Percentiles rank a stretch among this genome's conserved stretches.
phyloP scores from a whole-genome alignment of 2,329 filamentous ascomycete genomes.

The Trichoderma sp. region DNA sequence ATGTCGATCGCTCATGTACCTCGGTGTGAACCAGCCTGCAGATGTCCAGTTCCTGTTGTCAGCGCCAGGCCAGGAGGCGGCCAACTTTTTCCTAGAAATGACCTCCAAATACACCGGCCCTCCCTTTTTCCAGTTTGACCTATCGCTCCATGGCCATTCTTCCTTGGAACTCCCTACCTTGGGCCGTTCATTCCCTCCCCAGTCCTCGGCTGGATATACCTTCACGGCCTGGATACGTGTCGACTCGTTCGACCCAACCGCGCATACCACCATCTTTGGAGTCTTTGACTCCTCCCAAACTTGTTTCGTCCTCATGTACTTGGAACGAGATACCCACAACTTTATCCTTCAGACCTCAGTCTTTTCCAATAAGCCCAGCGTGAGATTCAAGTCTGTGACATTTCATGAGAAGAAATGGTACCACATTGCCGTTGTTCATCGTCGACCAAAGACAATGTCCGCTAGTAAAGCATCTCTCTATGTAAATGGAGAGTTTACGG shows the following conservation, averaged over 20 bases:
- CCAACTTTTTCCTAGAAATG: slow-evolving; percentile 72
- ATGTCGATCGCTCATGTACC: slow-evolving; percentile 67
- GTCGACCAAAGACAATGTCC: slow-evolving; percentile 71
- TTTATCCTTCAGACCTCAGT: slow-evolving; percentile 97
- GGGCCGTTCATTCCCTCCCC: slow-evolving; percentile 80
- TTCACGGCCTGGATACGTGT: slow-evolving; percentile 87
- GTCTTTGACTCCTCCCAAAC: slow-evolving; percentile 90
- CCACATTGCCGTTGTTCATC: slow-evolving; percentile 87
- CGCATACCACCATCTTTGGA: slow-evolving; percentile 94
- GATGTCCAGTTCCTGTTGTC: slow-evolving; percentile 76
- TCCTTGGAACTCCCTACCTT: slow-evolving; percentile 89
- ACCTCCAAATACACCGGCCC: slow-evolving; percentile 75
- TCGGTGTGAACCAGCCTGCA: slow-evolving; percentile 78
- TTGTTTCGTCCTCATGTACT: slow-evolving; percentile 90
- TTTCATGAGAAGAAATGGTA: slow-evolving; percentile 86
- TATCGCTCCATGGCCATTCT: slow-evolving; percentile 83
- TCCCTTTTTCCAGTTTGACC: slow-evolving; percentile 89
- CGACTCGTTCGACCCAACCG: slow-evolving; percentile 78
- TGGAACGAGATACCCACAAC: slow-evolving; percentile 90
- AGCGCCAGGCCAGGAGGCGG: slow-evolving; percentile 52
- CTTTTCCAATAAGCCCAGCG: slow-evolving; percentile 79
- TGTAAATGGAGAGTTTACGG: slow-evolving; percentile 89
- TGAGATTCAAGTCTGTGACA: slow-evolving; percentile 82
- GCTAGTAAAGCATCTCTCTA: slow-evolving; percentile 84
- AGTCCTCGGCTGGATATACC: slow-evolving; percentile 80